Evolutionary conservation across 495 filamentous ascomycete species (phyloP), one percentile per base, ranked within the genome.

Genomic region (Penicillium parvum): DNA sequence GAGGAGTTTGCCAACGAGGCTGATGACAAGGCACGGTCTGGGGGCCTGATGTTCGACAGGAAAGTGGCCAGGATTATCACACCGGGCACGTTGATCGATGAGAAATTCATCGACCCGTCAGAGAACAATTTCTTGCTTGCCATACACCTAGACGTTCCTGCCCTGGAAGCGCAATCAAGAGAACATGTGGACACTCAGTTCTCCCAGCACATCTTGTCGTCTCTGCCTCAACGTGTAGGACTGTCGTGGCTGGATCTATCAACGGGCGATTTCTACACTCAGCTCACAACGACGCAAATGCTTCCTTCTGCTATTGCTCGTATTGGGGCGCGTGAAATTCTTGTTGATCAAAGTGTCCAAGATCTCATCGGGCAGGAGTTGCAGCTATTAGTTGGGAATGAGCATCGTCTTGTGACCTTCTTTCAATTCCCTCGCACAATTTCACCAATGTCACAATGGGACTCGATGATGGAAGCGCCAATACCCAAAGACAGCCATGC

Each of bases 171-270:
- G n/a, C 43, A 52, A n/a, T 43, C 52, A 16, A 50, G 50, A 8
- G 37, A 47, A 2, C 44, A 61, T 9, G 51, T 51, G 20, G 51
- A 52, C 23, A 19, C 19, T 10, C 44, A 53, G 19, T 46, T 56
- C 1, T 53, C 61, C 0, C 49, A 65, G 20, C 67, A 71, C 47
- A 32, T 71, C 16, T 38, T 71, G 45, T 55, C 65, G 11, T 64
- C 68, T 20, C 43, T 65, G 7, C 63, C 68, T 26, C 64, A 66
- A 37, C 63, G 54, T 48, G 73, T 94, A 45, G 94, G 94, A 7
- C 65, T 99, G 27, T 86, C 94, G 17, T 99, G 92, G 92, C 63
- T 96, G 25, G 92, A 99, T 64, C 66, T 97, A 7, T 95, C 91
- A 20, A 99, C 92, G 4, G 94, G 92, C 2, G 83, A 86, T 54